These are phyloP conservation scores for Geoglossum cookeanum DNA, from an alignment of 2,329 filamentous ascomycete genomes.

Conservation along the genomic window DNA sequence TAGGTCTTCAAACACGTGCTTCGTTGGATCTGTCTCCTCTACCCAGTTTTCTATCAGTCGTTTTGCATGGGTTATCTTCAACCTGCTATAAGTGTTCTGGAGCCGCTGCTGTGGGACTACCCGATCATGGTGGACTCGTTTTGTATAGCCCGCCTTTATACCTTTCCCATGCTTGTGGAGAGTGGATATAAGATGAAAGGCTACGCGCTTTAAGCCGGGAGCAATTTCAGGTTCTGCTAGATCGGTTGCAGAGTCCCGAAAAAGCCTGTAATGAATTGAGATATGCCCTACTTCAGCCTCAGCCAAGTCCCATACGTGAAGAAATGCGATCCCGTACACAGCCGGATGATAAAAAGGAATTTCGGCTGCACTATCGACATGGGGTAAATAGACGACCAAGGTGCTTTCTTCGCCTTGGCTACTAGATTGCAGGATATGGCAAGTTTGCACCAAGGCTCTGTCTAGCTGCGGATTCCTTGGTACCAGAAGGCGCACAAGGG, in stretches of 20 bases:
- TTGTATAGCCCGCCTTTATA: constrained; percentile 46
- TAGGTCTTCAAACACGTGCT: constrained; percentile 91
- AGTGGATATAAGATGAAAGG: constrained; percentile 45
- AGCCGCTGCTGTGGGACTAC: constrained; percentile 57
- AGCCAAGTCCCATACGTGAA: constrained; percentile 41
- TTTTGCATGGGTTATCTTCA: constrained; percentile 66
- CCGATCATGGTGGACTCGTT: constrained; percentile 67
- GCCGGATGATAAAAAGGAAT: constrained; percentile 80
- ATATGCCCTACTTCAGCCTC: constrained; percentile 17
- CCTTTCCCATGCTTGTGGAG: constrained; percentile 59
- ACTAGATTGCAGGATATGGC: constrained; percentile 41
- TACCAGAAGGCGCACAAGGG: constrained; percentile 57
- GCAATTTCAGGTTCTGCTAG: not conserved
- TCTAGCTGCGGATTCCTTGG: constrained; percentile 69
- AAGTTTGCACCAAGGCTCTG: constrained; percentile 60
- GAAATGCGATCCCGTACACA: constrained; percentile 53
- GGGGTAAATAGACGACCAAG: constrained; percentile 62
- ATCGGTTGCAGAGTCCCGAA: constrained; percentile 8
- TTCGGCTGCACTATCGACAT: constrained; percentile 38
- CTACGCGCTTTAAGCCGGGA: constrained; percentile 43
- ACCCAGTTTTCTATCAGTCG: constrained; percentile 57
- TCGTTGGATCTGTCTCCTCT: constrained; percentile 69
- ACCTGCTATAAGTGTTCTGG: constrained; percentile 61
- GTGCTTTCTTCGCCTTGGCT: constrained; percentile 20
- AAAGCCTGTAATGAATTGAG: constrained; percentile 25